Evolutionary conservation across 768 basidiomycete genomes (phyloP), one percentile per base, ranked within the genome.

Genomic region (Infundibulicybe gibba): DNA sequence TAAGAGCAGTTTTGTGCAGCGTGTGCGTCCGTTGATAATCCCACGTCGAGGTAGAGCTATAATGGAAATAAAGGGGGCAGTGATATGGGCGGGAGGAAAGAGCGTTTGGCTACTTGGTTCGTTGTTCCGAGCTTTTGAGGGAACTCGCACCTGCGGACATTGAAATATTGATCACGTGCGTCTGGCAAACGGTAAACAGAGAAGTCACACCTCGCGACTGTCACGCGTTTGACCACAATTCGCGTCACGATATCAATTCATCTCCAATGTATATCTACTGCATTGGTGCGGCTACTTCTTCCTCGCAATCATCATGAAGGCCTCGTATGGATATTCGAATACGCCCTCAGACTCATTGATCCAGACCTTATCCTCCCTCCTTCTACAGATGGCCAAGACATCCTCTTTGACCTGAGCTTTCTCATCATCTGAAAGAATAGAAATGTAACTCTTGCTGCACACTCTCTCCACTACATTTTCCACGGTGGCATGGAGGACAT

Each of bases 371-470:
- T 75, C 83, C 8, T 86, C 77, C 15, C 82, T 83, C 20, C 63
- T 66, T 44, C 76, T 61, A 2, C 91, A 60, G 45, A 91, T 81
- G 8, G 60, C 70, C 38, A 72, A 65, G 21, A 92, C 59, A 40
- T 79, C 72, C 9, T 67, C 54, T 17, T 65, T 61, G 31, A 93
- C 73, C 35, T 73, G 66, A 11, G 62, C 62, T 63, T 78, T 85
- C 55, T 81, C 76, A n/a, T 75, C 75, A 2, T 75, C 76, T 2
- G 75, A 66, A 32, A 86, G 70, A 16, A 85, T 63, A 0, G 86
- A 74, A 38, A 94, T 81, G 63, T 94, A 97, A 53, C 90, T 93
- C 70, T 95, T 97, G 66, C 83, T 91, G 48, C 72, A 71, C 2
- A 83, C 83, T 42, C 93, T 72, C 44, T 90, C 72, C 32, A 89